Conservation (phyloP, 2,329 filamentous ascomycete species). For the Talaromyces piceae region DNA sequence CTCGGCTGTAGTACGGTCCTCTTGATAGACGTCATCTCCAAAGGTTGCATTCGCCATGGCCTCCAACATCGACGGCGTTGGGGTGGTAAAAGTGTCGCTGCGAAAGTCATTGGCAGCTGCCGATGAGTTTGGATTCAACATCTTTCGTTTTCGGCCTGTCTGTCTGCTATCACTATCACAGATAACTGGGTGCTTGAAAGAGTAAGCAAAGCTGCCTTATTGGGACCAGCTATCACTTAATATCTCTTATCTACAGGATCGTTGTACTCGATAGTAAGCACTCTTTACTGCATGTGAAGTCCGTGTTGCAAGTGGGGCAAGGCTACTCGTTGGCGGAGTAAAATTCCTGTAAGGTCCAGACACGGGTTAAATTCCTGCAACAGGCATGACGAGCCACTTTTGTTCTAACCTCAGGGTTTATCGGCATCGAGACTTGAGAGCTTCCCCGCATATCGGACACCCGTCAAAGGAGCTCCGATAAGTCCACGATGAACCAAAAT, state of each 20-base stretch:
- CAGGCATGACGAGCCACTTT: not conserved
- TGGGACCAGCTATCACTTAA: not conserved
- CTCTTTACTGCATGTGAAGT: too few species aligned
- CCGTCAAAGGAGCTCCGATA: not conserved
- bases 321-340: slow-evolving; percentile 1
- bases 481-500: not conserved
- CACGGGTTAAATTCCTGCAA: slow-evolving; percentile 2
- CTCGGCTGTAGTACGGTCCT: slow-evolving; percentile 5
- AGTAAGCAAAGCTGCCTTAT: not conserved
- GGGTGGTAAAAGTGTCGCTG: slow-evolving; percentile 10
- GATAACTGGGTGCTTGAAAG: too few species aligned
- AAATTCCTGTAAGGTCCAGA: not conserved
- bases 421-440: not conserved
- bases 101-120: slow-evolving; percentile 9
- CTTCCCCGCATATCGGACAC: not conserved
- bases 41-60: slow-evolving; percentile 6
- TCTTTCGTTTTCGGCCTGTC: too few species aligned
- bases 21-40: slow-evolving; percentile 9
- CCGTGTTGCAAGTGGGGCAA: too few species aligned
- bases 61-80: slow-evolving; percentile 9
- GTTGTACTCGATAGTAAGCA: too few species aligned
- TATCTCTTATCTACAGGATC: not conserved
- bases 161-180: too few species aligned
- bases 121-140: slow-evolving; percentile 1
- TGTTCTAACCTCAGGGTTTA: not conserved